Percentiles rank a stretch among this genome's conserved stretches.
These are phyloP conservation scores for Candida maris DNA, from an alignment of 805 yeast genomes.

Conservation along the genomic window DNA sequence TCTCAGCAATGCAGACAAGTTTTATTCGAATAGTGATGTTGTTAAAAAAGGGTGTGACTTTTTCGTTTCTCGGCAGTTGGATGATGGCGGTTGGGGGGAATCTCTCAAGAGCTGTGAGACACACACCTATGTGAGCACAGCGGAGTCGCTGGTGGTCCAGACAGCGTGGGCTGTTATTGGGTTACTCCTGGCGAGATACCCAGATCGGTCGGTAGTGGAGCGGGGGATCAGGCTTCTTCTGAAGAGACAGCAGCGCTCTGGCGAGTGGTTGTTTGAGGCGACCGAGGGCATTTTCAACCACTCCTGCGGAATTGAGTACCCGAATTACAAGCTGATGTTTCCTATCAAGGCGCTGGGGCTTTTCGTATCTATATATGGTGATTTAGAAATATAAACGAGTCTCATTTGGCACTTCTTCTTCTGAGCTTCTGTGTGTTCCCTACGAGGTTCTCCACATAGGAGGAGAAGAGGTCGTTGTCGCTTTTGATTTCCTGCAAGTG, in stretches of 20 bases:
- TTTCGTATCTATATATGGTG: slow-evolving; percentile 33
- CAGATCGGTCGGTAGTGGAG: slow-evolving; percentile 57
- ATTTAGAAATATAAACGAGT: slow-evolving; percentile 8
- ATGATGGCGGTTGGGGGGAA: slow-evolving; percentile 98
- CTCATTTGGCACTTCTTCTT: slow-evolving; percentile 29
- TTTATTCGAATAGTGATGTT: slow-evolving; percentile 55
- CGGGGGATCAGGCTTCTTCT: slow-evolving; percentile 63
- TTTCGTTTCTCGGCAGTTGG: slow-evolving; percentile 65
- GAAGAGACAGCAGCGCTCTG: slow-evolving; percentile 62
- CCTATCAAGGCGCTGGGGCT: slow-evolving; percentile 92
- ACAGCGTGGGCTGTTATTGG: slow-evolving; percentile 93
- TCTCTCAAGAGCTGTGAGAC: slow-evolving; percentile 87
- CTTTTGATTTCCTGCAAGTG: slow-evolving; percentile 45
- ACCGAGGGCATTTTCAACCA: slow-evolving; percentile 97
- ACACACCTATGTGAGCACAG: slow-evolving; percentile 60
- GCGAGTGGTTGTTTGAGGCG: slow-evolving; percentile 82
- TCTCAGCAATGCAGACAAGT: slow-evolving; percentile 61
- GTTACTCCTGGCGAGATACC: slow-evolving; percentile 74
- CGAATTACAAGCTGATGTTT: slow-evolving; percentile 84
- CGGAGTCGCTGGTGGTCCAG: slow-evolving; percentile 70
- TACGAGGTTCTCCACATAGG: slow-evolving; percentile 83
- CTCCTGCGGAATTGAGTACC: slow-evolving; percentile 88
- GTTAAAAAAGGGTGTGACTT: slow-evolving; percentile 84
- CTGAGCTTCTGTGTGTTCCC: slow-evolving; percentile 85
- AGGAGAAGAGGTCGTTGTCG: slow-evolving; percentile 76